Base-by-base conservation (phyloP, 2,329 filamentous ascomycete genomes). In the Aspergillus oerlinghausenensis region DNA sequence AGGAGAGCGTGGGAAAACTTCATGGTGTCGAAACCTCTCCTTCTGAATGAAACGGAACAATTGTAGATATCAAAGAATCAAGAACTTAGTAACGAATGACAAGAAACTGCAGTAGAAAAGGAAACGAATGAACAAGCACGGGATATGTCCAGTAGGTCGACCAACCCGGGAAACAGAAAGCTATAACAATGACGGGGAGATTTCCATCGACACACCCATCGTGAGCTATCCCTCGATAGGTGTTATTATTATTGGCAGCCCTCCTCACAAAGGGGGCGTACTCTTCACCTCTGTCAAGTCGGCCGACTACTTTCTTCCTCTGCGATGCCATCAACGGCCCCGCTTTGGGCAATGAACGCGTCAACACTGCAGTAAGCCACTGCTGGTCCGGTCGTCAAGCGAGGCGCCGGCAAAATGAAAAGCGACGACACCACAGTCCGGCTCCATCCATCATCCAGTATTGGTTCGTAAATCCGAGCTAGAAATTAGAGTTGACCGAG, bases 1-100 rank as follows among this genome's bases (percentile, higher is more conserved):
- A 49, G 35, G 17, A 58, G 26, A 55, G 56, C 52, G 29, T 17
- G 32, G 17, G 32, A 17, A 2, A 58, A n/a, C 56, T 58, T 58
- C 56, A 58, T 58, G n/a, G 10, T 50, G 51, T 40, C 14, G 9
- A 5, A 25, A 3, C 50, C 55, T 50, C 49, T 58, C 51, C 45
- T 48, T 14, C 7, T 4, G 3, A 38, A 38, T 17, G 6, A 17
- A 38, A 6, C 3, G 32, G 3, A 38, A 38, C 14, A 38, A 6
- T 7, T 5, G 32, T 38, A 7, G 14, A 38, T 38, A 38, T 38
- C 14, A 38, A 17, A 7, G 32, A 17, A 17, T 8, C 32, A 17
- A 38, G 2, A 3, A 17, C 14, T 7, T 2, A 38, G 32, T 38
- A 38, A 38, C 5, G 32, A 38, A 3, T 38, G 32, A 38, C 32